These are phyloP conservation scores for Aspergillus ostianus DNA, from an alignment of 495 filamentous ascomycete species.

Conservation along the genomic window DNA sequence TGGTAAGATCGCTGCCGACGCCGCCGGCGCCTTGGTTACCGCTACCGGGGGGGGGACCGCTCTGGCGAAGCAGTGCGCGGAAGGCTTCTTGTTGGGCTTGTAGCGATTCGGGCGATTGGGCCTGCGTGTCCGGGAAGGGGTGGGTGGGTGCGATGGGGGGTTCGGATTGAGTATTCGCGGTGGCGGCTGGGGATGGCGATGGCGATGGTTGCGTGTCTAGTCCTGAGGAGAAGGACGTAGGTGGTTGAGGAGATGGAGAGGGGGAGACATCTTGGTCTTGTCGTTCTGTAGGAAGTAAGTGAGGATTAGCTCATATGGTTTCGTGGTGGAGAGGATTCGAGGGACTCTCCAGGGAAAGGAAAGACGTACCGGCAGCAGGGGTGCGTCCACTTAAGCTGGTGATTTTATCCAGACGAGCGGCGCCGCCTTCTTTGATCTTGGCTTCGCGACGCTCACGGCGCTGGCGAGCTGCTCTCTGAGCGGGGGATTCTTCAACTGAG, in stretches of 20 bases:
- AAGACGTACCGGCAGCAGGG: constrained; percentile 37
- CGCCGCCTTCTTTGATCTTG: constrained; percentile 81
- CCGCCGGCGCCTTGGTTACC: constrained; percentile 26
- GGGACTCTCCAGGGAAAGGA: not conserved
- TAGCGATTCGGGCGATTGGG: constrained; percentile 20
- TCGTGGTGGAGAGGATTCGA: not conserved
- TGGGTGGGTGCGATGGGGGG: not conserved
- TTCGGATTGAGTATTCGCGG: not conserved
- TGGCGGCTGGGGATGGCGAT: constrained; percentile 5
- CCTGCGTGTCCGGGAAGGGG: constrained; percentile 7
- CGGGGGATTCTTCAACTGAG: constrained; percentile 51
- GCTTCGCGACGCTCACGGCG: constrained; percentile 89
- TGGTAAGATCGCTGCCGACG: not conserved
- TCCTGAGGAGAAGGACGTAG: constrained; percentile 19
- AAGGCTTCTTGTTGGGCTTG: constrained; percentile 44
- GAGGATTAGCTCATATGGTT: constrained; percentile 1
- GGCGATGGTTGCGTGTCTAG: constrained; percentile 14
- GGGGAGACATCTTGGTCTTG: constrained; percentile 20
- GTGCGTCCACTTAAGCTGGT: constrained; percentile 70
- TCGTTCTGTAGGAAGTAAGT: not conserved
- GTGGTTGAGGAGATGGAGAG: constrained; percentile 26
- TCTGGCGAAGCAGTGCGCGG: constrained; percentile 42
- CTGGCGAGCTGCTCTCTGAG: constrained; percentile 71
- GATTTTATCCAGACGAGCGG: constrained; percentile 79
- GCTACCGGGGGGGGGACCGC: constrained; percentile 30